Evolutionary conservation across 352 stramenopile genomes (phyloP).

Genomic region (Globisporangium abappressorium): DNA sequence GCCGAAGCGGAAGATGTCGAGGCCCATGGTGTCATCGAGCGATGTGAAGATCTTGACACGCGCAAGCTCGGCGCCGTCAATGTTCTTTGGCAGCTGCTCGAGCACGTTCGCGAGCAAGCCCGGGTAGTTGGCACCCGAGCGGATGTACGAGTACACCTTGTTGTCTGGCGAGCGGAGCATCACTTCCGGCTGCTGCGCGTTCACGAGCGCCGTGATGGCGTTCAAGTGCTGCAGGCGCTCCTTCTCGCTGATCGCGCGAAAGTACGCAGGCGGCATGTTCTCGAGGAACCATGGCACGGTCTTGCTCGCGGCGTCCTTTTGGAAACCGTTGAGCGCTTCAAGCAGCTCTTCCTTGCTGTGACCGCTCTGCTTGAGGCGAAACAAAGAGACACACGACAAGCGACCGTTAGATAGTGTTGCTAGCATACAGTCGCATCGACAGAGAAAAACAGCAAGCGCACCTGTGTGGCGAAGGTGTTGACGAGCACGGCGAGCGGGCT

Average conservation of each 20-base stretch:
- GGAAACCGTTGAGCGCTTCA: constrained; percentile 59
- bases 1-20: constrained; percentile 87
- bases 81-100: constrained; percentile 59
- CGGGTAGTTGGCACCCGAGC: constrained; percentile 73
- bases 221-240: constrained; percentile 86
- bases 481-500: constrained; percentile 33
- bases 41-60: constrained; percentile 91
- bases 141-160: constrained; percentile 81
- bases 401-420: not conserved
- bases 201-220: constrained; percentile 78
- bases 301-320: constrained; percentile 64
- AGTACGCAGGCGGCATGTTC: constrained; percentile 90
- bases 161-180: constrained; percentile 78
- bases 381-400: not conserved
- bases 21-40: constrained; percentile 74
- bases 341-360: constrained; percentile 48
- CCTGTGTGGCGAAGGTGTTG: constrained; percentile 45
- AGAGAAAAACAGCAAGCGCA: constrained; percentile 2
- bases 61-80: constrained; percentile 60
- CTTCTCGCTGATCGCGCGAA: constrained; percentile 81
- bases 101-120: constrained; percentile 70
- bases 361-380: constrained; percentile 13
- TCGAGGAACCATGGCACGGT: constrained; percentile 86
- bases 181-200: constrained; percentile 75
- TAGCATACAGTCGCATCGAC: not conserved